Evolutionary conservation across 2,329 filamentous ascomycete species (phyloP), one percentile per base, ranked within the genome.

Genomic region (Tolypocladium capitatum): DNA sequence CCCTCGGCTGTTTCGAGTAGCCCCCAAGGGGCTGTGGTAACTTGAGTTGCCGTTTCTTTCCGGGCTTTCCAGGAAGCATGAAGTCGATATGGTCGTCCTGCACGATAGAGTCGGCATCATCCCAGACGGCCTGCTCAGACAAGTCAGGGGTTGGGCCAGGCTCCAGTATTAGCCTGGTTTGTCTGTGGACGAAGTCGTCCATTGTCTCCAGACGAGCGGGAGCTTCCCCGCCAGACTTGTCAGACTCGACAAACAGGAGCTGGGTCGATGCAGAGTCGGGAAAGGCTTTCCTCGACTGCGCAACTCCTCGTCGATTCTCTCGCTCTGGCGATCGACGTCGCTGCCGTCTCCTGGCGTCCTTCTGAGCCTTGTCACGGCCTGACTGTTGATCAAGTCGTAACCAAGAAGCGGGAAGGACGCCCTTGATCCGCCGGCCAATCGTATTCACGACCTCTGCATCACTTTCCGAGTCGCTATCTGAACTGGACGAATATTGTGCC

Each of bases 401-500:
- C 75, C 80, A 83, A 6, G 80, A 84, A n/a, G 80, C 80, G 35
- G 80, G 80, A 41, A 83, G 68, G 8, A 83, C 79, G 21, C 80
- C 79, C 46, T 71, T 71, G 43, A 83, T 77, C 46, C 69, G 68
- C 46, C 63, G 71, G 33, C 66, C 65, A 48, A 68, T 64, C 20
- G 56, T 59, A 27, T 67, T 60, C n/a, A 64, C 65, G 13, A 64
- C 56, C 24, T 75, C 69, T 2, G 64, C 63, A 4, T 71, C 72
- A 45, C 63, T 69, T 33, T 63, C 63, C 10, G 65, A 63, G n/a
- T 55, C 58, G 4, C 57, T 54, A n/a, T 59, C 60, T 8, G 54
- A 53, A 18, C 53, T 59, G 18, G 46, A 50, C 27, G 46, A 50
- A 20, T 50, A 52, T 6, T 34, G 33, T 16, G 48, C 14, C 18